These are phyloP conservation scores for Fusarium staphyleae DNA, from an alignment of 2,329 filamentous ascomycete genomes.

Conservation along the genomic window DNA sequence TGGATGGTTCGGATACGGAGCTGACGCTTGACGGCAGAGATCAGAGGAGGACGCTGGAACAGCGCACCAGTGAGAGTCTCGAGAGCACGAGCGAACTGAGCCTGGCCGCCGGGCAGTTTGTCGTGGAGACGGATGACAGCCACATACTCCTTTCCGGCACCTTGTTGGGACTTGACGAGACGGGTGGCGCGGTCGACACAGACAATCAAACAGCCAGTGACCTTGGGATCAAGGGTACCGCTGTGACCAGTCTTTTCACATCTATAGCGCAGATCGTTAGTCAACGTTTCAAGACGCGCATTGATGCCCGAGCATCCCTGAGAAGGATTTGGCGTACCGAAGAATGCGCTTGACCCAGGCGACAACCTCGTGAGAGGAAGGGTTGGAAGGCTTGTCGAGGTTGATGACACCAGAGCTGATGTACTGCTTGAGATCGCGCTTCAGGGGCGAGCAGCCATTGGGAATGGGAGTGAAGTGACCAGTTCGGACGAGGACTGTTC, in stretches of 20 bases:
- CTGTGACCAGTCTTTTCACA: conserved; percentile 96
- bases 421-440: conserved; percentile 96
- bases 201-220: conserved; percentile 93
- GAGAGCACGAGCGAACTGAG: conserved; percentile 89
- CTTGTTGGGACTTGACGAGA: conserved; percentile 98
- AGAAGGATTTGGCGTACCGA: conserved; percentile 61
- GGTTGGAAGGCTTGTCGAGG: conserved; percentile 85
- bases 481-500: conserved; percentile 86
- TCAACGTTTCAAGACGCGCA: conserved; percentile 14
- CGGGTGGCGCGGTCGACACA: conserved; percentile 96
- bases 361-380: conserved; percentile 97
- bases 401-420: conserved; percentile 98
- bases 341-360: conserved; percentile 99
- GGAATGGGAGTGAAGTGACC: conserved; percentile 98
- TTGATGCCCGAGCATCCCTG: conserved; percentile 14
- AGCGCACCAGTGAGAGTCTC: conserved; percentile 96
- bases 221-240: conserved; percentile 97
- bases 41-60: conserved; percentile 90
- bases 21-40: conserved; percentile 98
- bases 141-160: conserved; percentile 98
- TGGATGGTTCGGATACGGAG: conserved; percentile 97
- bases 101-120: conserved; percentile 90
- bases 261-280: conserved; percentile 36
- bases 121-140: conserved; percentile 95
- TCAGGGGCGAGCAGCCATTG: conserved; percentile 87